phyloP scores from a whole-genome alignment of 2,329 filamentous ascomycete genomes.

The Paracoccidioides brasiliensis region DNA sequence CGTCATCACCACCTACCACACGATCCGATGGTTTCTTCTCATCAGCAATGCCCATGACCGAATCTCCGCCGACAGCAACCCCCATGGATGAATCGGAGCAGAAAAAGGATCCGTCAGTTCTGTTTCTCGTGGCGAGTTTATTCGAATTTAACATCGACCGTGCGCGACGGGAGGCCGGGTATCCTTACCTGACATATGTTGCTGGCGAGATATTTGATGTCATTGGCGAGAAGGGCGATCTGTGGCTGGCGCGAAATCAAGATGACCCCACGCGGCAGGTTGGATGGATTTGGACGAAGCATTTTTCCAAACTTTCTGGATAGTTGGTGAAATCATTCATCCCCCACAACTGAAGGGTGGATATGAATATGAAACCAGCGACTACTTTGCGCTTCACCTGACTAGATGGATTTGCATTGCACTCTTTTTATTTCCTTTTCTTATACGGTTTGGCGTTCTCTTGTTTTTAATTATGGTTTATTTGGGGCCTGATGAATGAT shows the following conservation, averaged over 20 bases:
- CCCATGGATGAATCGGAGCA: background rate
- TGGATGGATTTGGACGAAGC: slow-evolving; percentile 99
- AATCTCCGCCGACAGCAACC: slow-evolving; percentile 34
- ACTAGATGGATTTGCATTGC: too few relatives aligned
- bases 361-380: background rate
- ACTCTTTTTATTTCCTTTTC: background rate
- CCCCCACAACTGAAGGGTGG: background rate
- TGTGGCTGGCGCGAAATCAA: slow-evolving; percentile 96
- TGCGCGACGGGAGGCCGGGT: slow-evolving; percentile 81
- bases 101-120: slow-evolving; percentile 41
- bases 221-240: slow-evolving; percentile 89
- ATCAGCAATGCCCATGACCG: slow-evolving; percentile 70
- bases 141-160: slow-evolving; percentile 97
- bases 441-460: background rate
- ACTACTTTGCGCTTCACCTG: background rate
- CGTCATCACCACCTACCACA: slow-evolving; percentile 28
- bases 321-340: background rate
- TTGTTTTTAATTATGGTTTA: background rate
- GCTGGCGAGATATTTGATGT: slow-evolving; percentile 91
- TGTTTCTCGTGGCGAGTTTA: slow-evolving; percentile 85
- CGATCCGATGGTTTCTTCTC: slow-evolving; percentile 71
- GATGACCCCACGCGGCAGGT: slow-evolving; percentile 68
- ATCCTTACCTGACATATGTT: slow-evolving; percentile 90
- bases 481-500: background rate
- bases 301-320: slow-evolving; percentile 54